Conservation (phyloP, 2,329 filamentous ascomycete species). For the Paracorniculantispora psalliotae region DNA sequence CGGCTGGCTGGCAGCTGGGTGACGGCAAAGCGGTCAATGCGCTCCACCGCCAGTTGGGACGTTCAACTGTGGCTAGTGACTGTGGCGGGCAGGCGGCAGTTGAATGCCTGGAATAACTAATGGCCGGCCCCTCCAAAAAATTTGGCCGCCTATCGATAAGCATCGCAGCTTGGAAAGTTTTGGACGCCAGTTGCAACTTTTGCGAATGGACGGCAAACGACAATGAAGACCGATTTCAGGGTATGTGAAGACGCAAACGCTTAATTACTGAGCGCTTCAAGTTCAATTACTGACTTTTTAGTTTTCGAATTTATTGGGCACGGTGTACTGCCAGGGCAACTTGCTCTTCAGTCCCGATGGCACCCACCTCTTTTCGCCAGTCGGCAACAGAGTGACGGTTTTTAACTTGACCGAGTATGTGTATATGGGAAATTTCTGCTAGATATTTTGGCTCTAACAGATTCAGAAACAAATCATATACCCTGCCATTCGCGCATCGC, state of each 20-base stretch:
- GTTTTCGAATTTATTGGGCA: constrained; percentile 98
- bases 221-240: constrained; percentile 99
- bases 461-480: constrained; percentile 76
- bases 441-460: constrained; percentile 28
- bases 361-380: constrained; percentile 89
- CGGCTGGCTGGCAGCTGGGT: neutral
- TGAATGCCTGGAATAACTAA: constrained; percentile 30
- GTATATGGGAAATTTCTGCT: neutral
- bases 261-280: too few species aligned
- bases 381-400: constrained; percentile 91
- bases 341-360: constrained; percentile 95
- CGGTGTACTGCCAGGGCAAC: constrained; percentile 97
- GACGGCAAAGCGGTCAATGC: constrained; percentile 20
- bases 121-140: constrained; percentile 29
- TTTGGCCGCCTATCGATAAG: constrained; percentile 32
- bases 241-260: constrained; percentile 47
- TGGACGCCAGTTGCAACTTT: constrained; percentile 20
- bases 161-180: constrained; percentile 22
- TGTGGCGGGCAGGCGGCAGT: constrained; percentile 15
- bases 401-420: constrained; percentile 92
- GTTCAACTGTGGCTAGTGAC: constrained; percentile 7
- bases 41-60: constrained; percentile 6
- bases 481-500: constrained; percentile 84
- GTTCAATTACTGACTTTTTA: constrained; percentile 32
- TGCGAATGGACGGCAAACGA: constrained; percentile 37